phyloP scores from a whole-genome alignment of 495 filamentous ascomycete species.

The Penicillium argentinense region DNA sequence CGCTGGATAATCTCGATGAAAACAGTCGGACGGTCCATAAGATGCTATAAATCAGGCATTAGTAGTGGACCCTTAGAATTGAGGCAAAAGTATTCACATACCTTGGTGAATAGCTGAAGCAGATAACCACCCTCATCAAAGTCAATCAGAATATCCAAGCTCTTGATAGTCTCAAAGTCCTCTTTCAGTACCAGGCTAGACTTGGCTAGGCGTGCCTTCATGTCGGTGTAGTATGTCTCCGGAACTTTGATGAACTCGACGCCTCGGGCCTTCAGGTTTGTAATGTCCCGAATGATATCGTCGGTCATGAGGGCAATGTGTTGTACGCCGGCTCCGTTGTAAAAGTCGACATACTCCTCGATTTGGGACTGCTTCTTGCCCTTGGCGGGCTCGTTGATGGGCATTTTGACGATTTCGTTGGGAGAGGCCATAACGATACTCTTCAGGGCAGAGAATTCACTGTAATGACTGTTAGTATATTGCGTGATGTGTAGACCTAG shows the following conservation, averaged over 20 bases:
- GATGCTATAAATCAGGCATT: constrained; percentile 48
- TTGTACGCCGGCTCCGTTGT: constrained; percentile 82
- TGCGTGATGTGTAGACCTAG: background rate
- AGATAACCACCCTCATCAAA: constrained; percentile 89
- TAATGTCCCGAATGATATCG: constrained; percentile 74
- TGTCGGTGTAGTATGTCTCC: constrained; percentile 74
- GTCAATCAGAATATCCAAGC: constrained; percentile 81
- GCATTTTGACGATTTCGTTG: constrained; percentile 89
- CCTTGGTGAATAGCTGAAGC: constrained; percentile 82
- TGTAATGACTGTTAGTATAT: constrained; percentile 12
- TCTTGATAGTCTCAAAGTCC: constrained; percentile 70
- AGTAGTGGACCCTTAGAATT: constrained; percentile 22
- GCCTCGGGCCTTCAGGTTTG: constrained; percentile 71
- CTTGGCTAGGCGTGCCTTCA: constrained; percentile 63
- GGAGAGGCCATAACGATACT: constrained; percentile 84
- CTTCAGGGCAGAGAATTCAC: constrained; percentile 79
- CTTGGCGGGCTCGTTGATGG: constrained; percentile 90
- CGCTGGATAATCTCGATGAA: constrained; percentile 94
- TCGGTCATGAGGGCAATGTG: constrained; percentile 82
- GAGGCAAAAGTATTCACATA: constrained; percentile 21
- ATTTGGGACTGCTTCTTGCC: constrained; percentile 88
- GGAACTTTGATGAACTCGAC: constrained; percentile 90
- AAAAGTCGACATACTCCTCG: constrained; percentile 89
- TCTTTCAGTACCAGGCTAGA: constrained; percentile 60
- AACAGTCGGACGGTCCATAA: constrained; percentile 91